A percentile compares a stretch with the other conserved stretches of the same genome.
Conservation (phyloP, 352 stramenopile genomes). For the Phytophthora pisi region DNA sequence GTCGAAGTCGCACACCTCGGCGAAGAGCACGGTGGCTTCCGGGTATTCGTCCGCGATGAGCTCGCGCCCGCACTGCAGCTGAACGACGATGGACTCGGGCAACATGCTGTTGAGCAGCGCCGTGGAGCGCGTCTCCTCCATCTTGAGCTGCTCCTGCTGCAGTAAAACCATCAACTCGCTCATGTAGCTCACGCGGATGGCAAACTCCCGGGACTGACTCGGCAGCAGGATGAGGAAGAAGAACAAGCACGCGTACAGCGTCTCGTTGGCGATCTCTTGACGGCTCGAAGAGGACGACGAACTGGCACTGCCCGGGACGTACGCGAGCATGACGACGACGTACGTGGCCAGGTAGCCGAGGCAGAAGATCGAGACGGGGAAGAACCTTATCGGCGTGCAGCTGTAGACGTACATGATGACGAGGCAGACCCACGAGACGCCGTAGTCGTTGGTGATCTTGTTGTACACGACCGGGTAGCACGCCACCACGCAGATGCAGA, state of each 20-base stretch:
- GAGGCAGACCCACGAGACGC: slow-evolving; percentile 81
- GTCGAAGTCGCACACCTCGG: slow-evolving; percentile 87
- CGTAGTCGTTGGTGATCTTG: slow-evolving; percentile 83
- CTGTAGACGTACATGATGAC: slow-evolving; percentile 89
- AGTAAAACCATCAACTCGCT: slow-evolving; percentile 84
- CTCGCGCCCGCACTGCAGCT: slow-evolving; percentile 77
- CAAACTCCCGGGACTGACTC: slow-evolving; percentile 80
- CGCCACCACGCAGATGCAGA: slow-evolving; percentile 63
- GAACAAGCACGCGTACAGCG: slow-evolving; percentile 81
- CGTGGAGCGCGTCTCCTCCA: slow-evolving; percentile 82
- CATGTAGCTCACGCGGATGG: slow-evolving; percentile 86
- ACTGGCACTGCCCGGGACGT: slow-evolving; percentile 46
- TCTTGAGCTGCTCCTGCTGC: slow-evolving; percentile 82
- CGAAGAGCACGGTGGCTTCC: slow-evolving; percentile 77
- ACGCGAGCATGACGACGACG: slow-evolving; percentile 73
- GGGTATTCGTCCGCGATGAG: slow-evolving; percentile 87
- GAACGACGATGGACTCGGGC: slow-evolving; percentile 72
- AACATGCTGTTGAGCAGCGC: slow-evolving; percentile 86
- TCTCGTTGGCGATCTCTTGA: slow-evolving; percentile 69
- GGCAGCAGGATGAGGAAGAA: slow-evolving; percentile 82
- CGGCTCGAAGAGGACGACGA: slow-evolving; percentile 27
- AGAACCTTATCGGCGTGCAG: slow-evolving; percentile 83
- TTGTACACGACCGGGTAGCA: slow-evolving; percentile 83
- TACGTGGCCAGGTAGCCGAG: slow-evolving; percentile 71
- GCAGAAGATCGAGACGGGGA: slow-evolving; percentile 76